Conservation (phyloP, 345 rosid genomes). For the Bretschneidera sinensis region DNA sequence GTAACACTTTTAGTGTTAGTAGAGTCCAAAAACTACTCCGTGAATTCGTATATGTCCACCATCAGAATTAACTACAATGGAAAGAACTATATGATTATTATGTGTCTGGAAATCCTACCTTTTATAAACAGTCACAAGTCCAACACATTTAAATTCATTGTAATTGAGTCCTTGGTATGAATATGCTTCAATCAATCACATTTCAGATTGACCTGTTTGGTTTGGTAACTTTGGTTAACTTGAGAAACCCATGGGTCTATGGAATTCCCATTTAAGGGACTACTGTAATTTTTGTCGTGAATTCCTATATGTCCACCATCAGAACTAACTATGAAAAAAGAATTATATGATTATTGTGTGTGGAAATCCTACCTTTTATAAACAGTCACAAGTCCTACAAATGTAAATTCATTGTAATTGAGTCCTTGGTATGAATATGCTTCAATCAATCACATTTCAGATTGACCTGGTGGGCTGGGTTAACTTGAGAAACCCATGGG, state of each 20-base stretch:
- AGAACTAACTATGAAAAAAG: too few species aligned
- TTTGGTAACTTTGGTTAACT: too few species aligned
- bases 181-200: too few species aligned
- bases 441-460: background rate
- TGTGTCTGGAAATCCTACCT: background rate
- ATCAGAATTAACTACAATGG: background rate
- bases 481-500: background rate
- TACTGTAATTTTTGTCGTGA: too few species aligned
- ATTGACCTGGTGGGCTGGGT: background rate
- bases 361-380: background rate
- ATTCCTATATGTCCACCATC: too few species aligned
- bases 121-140: background rate
- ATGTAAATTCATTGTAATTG: background rate
- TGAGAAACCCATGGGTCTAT: too few species aligned
- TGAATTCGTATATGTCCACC: too few species aligned
- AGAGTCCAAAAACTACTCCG: too few species aligned
- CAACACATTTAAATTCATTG: background rate
- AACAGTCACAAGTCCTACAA: background rate
- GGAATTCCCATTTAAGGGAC: too few species aligned
- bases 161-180: background rate
- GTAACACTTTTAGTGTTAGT: too few species aligned
- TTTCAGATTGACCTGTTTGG: too few species aligned
- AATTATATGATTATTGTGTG: too few species aligned
- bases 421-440: background rate
- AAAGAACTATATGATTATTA: background rate